Evolutionary conservation across 352 stramenopile genomes (phyloP), one percentile per base, ranked within the genome.

Genomic region (Phytophthora capsici): DNA sequence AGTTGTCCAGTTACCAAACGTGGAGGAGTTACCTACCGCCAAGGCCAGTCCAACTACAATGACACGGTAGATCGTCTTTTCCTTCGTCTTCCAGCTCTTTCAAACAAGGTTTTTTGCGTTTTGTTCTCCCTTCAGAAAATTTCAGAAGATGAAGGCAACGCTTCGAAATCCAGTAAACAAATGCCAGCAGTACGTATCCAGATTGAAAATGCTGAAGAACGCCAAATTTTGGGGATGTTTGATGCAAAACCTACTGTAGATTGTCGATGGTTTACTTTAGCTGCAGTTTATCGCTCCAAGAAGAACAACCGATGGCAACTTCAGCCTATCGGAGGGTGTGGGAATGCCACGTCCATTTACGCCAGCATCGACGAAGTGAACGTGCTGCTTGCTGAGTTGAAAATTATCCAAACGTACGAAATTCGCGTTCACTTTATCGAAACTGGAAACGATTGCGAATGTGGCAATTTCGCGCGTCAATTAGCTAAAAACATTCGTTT

Each of bases 401-500:
- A 72, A 36, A 88, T 91, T n/a, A 75, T 89, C 10, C 80, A 88
- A 55, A 73, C 76, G 0, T 91, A 91, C 30, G 77, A 89, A 54
- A 63, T 91, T 22, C 36, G 78, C 9, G 63, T 89, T 10, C 68
- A 77, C n/a, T 80, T 73, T 28, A 45, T 63, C 5, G 57, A 28
- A 19, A 46, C 19, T 41, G 60, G 54, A 20, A 41, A 8, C 2
- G 46, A 8, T 19, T 17, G 46, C 3, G 78, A 78, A 13, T 77
- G 69, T 36, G 65, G 72, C 50, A 69, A 82, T 19, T 88, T 86
- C 56, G 80, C 73, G 14, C 53, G 34, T 19, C 65, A 53, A 0
- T 78, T 91, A 28, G 73, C 82, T 6, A 77, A 80, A 20, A 88
- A 83, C n/a, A 84, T 91, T 63, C 69, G 74, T 2, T 91, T 91